Conservation (phyloP, 805 yeast species). For the Pichia rugopelliculosa region DNA sequence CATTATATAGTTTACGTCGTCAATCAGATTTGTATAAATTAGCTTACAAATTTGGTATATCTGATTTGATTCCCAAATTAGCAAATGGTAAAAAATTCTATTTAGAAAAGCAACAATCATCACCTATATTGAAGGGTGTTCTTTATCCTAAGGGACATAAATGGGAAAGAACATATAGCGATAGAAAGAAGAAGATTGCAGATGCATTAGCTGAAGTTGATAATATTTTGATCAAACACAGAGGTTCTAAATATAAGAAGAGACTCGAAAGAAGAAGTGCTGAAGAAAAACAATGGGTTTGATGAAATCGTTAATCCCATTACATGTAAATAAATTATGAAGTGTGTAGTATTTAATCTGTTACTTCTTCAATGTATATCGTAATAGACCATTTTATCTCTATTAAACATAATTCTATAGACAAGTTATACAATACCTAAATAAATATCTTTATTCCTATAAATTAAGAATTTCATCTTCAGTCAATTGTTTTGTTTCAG, state of each 20-base stretch:
- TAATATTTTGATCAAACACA: constrained; percentile 54
- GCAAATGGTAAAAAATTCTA: constrained; percentile 60
- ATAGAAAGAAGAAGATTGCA: constrained; percentile 50
- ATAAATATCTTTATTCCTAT: not conserved
- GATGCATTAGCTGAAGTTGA: constrained; percentile 66
- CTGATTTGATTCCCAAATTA: constrained; percentile 64
- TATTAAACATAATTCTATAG: constrained; percentile 6
- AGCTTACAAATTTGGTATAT: constrained; percentile 75
- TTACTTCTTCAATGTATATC: not conserved
- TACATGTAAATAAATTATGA: not conserved
- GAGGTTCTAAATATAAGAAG: constrained; percentile 45
- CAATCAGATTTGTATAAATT: constrained; percentile 77
- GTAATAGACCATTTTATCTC: not conserved
- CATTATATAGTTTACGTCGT: constrained; percentile 72
- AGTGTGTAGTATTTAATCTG: too few species aligned
- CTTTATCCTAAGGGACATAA: constrained; percentile 71
- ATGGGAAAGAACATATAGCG: constrained; percentile 62
- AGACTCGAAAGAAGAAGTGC: constrained; percentile 36
- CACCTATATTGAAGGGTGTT: constrained; percentile 71
- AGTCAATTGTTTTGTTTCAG: constrained; percentile 9
- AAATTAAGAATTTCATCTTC: constrained; percentile 18
- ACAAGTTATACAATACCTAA: constrained; percentile 1
- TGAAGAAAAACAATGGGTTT: constrained; percentile 33
- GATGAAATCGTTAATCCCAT: not conserved
- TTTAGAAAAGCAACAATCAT: constrained; percentile 65